phyloP scores from a whole-genome alignment of 73 alveolate genomes.

The Symbiodinium natans region DNA sequence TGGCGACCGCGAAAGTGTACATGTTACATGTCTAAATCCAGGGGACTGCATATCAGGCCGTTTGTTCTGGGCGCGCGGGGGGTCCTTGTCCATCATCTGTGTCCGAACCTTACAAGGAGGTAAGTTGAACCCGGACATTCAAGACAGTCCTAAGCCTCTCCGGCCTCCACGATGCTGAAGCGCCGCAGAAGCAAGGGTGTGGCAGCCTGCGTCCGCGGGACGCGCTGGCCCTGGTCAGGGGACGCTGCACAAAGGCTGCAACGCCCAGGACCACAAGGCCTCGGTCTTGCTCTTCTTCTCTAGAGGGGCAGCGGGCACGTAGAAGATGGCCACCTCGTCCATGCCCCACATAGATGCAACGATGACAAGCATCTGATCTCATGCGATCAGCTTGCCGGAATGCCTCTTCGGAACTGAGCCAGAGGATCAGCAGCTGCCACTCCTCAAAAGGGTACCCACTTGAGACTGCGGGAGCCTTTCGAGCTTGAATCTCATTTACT shows the following conservation, averaged over 20 bases:
- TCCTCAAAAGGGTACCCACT: not conserved
- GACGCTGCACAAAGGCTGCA: not conserved
- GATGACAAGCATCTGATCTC: too few species aligned
- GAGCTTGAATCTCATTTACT: not conserved
- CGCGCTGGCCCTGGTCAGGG: constrained; percentile 17
- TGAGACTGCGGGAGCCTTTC: not conserved
- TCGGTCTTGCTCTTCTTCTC: constrained; percentile 46
- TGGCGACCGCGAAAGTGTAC: too few species aligned
- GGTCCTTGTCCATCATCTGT: constrained; percentile 87
- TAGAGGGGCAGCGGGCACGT: constrained; percentile 74
- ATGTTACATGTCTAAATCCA: too few species aligned
- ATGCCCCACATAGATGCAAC: too few species aligned
- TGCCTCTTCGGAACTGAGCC: constrained; percentile 90
- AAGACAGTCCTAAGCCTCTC: not conserved
- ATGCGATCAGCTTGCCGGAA: too few species aligned
- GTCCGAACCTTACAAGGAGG: constrained; percentile 51
- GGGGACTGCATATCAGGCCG: too few species aligned
- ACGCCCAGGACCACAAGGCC: constrained; percentile 15
- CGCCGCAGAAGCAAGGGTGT: constrained; percentile 87
- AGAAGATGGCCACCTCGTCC: constrained; percentile 83
- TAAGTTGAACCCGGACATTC: not conserved
- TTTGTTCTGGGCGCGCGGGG: too few species aligned
- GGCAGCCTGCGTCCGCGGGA: constrained; percentile 68
- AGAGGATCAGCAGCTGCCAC: constrained; percentile 79
- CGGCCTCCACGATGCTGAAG: constrained; percentile 82